These are phyloP conservation scores for Fusarium abutilonis DNA, from an alignment of 2,329 filamentous ascomycete genomes.

Conservation along the genomic window DNA sequence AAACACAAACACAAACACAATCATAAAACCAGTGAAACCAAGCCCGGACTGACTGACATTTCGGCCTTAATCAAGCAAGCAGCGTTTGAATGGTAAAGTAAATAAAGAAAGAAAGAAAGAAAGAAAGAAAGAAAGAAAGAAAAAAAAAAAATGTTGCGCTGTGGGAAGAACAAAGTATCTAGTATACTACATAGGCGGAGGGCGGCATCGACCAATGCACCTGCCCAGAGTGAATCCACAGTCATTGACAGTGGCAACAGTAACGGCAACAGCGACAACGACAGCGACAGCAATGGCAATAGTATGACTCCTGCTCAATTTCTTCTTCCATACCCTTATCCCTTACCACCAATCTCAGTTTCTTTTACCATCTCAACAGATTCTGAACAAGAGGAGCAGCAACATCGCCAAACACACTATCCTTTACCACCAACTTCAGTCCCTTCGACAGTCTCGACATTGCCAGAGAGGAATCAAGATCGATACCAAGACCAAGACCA, in stretches of 20 bases:
- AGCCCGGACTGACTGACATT: not conserved
- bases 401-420: not conserved
- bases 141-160: slow-evolving; percentile 39
- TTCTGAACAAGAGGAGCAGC: not conserved
- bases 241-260: not conserved
- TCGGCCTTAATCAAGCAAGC: too few species aligned
- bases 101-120: too few species aligned
- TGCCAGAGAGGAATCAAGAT: slow-evolving; percentile 4
- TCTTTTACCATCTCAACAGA: slow-evolving; percentile 4
- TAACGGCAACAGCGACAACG: not conserved
- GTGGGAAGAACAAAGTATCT: slow-evolving; percentile 40
- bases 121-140: too few species aligned
- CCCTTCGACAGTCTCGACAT: slow-evolving; percentile 10
- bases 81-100: not conserved
- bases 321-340: not conserved
- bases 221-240: not conserved
- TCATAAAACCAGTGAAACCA: not conserved
- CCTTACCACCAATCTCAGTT: slow-evolving; percentile 10
- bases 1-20: not conserved
- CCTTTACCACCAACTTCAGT: slow-evolving; percentile 8
- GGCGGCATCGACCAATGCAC: slow-evolving; percentile 5
- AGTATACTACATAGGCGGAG: slow-evolving; percentile 40
- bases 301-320: not conserved
- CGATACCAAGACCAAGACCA: too few species aligned
- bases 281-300: not conserved